Percentiles rank a stretch among this genome's conserved stretches.
Conservation (phyloP, 768 basidiomycete species). For the Lactarius akahatsu region DNA sequence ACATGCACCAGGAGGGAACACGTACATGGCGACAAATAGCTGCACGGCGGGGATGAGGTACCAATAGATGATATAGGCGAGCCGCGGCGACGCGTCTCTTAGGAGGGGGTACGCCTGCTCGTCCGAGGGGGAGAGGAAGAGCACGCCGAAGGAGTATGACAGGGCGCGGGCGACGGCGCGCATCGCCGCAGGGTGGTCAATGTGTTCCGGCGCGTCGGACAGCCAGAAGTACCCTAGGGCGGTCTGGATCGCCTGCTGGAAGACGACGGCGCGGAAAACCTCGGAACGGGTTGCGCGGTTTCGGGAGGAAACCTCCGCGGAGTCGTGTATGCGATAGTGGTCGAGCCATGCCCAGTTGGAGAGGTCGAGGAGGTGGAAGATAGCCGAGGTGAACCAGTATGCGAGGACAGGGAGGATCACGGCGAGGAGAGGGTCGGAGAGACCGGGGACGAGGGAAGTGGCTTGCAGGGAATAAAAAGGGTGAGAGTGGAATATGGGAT, state of each 20-base stretch:
- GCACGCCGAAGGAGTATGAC: not conserved
- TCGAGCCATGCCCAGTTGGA: conserved; percentile 76
- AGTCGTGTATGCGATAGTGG: conserved; percentile 85
- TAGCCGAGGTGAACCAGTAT: conserved; percentile 80
- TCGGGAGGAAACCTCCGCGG: conserved; percentile 66
- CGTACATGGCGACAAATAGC: conserved; percentile 80
- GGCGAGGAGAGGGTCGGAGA: conserved; percentile 72
- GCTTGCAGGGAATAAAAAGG: conserved; percentile 59
- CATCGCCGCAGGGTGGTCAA: conserved; percentile 34
- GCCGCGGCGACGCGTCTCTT: conserved; percentile 38
- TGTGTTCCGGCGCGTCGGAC: conserved; percentile 38
- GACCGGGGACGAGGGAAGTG: conserved; percentile 47
- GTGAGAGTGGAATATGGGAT: conserved; percentile 12
- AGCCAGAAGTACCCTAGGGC: conserved; percentile 68
- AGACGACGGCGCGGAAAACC: conserved; percentile 76
- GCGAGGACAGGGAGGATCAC: conserved; percentile 72
- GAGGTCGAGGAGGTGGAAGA: conserved; percentile 84
- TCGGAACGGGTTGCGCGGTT: conserved; percentile 72
- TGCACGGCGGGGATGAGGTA: conserved; percentile 82
- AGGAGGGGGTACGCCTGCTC: conserved; percentile 34
- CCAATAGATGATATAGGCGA: conserved; percentile 80
- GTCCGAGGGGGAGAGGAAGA: not conserved
- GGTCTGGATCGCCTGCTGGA: conserved; percentile 89
- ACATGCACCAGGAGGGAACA: conserved; percentile 28
- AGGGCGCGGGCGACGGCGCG: conserved; percentile 1